Evolutionary conservation across 768 basidiomycete species (phyloP).

Genomic region (Pleurotus eryngii): DNA sequence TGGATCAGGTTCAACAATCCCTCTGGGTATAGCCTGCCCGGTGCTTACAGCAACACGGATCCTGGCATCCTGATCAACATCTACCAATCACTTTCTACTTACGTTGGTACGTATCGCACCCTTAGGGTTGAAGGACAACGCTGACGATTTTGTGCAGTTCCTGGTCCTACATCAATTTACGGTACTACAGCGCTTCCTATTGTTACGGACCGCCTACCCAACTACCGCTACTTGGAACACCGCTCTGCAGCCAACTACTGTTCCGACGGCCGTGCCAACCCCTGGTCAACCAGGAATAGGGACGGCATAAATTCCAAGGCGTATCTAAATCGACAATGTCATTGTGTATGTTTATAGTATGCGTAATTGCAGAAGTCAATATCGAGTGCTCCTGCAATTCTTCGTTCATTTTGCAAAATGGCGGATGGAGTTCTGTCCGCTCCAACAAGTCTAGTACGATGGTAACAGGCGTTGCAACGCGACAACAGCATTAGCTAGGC

Average conservation of each 20-base stretch:
- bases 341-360: too few relatives aligned
- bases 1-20: conserved; percentile 32
- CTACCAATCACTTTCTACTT: conserved; percentile 37
- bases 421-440: too few relatives aligned
- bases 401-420: too few relatives aligned
- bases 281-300: conserved; percentile 14
- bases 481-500: too few relatives aligned
- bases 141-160: conserved; percentile 26
- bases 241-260: conserved; percentile 40
- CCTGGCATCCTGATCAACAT: conserved; percentile 47
- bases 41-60: conserved; percentile 36
- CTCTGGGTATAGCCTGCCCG: conserved; percentile 38
- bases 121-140: not conserved
- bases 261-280: conserved; percentile 33
- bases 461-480: too few relatives aligned
- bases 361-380: too few relatives aligned
- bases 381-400: too few relatives aligned
- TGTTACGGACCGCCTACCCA: conserved; percentile 38
- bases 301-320: not conserved
- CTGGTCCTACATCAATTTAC: conserved; percentile 41
- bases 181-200: conserved; percentile 34
- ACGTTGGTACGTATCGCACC: conserved; percentile 28
- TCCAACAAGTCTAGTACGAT: too few relatives aligned
- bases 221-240: conserved; percentile 51
- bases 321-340: too few relatives aligned